Percentiles rank a stretch among this genome's conserved stretches.
phyloP scores from a whole-genome alignment of 2,329 filamentous ascomycete genomes.

The Teratosphaeria viscida region DNA sequence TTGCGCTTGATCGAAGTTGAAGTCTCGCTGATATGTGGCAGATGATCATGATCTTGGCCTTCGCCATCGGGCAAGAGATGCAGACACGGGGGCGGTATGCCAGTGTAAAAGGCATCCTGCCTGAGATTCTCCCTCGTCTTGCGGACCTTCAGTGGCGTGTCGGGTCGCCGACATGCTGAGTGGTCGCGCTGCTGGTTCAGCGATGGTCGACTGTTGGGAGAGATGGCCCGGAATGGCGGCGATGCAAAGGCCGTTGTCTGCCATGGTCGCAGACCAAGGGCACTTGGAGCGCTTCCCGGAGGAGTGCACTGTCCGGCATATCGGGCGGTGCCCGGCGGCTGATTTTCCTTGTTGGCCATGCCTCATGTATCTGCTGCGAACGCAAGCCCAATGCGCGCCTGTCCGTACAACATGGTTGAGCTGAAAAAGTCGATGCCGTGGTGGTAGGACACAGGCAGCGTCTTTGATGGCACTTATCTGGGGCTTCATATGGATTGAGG shows the following conservation, averaged over 20 bases:
- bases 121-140: constrained; percentile 27
- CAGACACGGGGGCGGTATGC: constrained; percentile 16
- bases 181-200: constrained; percentile 22
- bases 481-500: neutral
- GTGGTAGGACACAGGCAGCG: neutral
- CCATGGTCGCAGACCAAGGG: constrained; percentile 12
- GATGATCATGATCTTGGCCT: neutral
- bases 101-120: constrained; percentile 10
- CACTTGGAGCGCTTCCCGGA: constrained; percentile 6
- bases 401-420: neutral
- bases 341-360: constrained; percentile 1
- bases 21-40: neutral
- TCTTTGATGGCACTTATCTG: neutral
- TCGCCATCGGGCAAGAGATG: neutral
- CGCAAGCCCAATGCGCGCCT: neutral
- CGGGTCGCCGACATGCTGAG: constrained; percentile 18
- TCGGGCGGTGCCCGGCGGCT: neutral
- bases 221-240: constrained; percentile 12
- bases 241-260: constrained; percentile 9
- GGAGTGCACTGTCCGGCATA: constrained; percentile 8
- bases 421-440: no score
- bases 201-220: constrained; percentile 21
- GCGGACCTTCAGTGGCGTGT: constrained; percentile 24
- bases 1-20: neutral
- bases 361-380: neutral